Base-by-base conservation (phyloP, 106 monocot genomes). In the Hemerocallis citrina region DNA sequence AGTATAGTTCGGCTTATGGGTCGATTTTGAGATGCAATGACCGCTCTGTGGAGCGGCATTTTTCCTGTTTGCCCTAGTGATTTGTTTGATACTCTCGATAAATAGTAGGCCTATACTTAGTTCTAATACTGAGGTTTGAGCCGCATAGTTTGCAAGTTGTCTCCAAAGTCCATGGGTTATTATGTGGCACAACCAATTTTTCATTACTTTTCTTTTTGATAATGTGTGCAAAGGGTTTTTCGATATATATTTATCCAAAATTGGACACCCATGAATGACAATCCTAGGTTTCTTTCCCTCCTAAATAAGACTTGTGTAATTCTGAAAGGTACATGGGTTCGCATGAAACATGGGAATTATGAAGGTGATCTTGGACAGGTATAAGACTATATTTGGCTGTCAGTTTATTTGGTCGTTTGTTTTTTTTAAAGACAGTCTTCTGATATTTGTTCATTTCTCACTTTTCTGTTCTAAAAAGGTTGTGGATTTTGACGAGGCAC, bases 351-450 rank as follows among this genome's bases (percentile, higher is more conserved):
- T 68, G 98, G 98, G 32, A 87, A 77, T 6, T 99, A 99, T 59
- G 92, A 88, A 80, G 98, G 92, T 51, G 98, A 99, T 62, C 64
- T 99, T 50, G 98, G 85, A 55, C 79, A 85, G 92, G 98, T 92
- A 42, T 30, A 22, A 4, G 23, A 62, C 35, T 22, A 5, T 55
- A 21, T 3, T n/a, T n/a, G n/a, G n/a, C n/a, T n/a, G n/a, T n/a
- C n/a, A n/a, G n/a, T n/a, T n/a, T n/a, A n/a, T 37, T 72, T 68
- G n/a, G 15, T 65, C 1, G 29, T 54, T 7, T 31, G 7, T 50
- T 20, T 19, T 4, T 48, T 34, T 51, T 40, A 57, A 23, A 15
- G 4, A 7, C 19, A 35, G 15, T 31, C 58, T 31, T 56, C 35
- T 61, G 5, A 57, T 61, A n/a, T n/a, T n/a, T n/a, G 44, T 36